phyloP scores from a whole-genome alignment of 306 rosid genomes.

The Hippophae rhamnoides region DNA sequence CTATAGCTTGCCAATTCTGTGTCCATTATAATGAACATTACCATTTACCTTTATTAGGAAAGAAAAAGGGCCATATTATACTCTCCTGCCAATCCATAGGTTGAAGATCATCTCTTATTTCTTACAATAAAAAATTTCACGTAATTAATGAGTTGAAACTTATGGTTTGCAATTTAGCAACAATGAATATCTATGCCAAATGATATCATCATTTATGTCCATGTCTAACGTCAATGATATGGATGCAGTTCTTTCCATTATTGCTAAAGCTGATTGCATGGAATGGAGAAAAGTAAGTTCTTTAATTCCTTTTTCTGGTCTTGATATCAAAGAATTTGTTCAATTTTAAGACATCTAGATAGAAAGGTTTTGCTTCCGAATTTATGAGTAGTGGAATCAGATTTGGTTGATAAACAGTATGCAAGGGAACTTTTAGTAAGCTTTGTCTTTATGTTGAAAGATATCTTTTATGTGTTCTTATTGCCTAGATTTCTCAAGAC shows the following conservation, averaged over 20 bases:
- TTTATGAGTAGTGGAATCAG: no score
- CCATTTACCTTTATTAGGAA: background rate
- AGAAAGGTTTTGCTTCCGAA: no score
- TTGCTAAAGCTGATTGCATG: slow-evolving; percentile 85
- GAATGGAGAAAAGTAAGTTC: slow-evolving; percentile 76
- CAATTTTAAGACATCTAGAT: background rate
- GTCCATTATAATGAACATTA: background rate
- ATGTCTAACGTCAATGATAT: slow-evolving; percentile 22
- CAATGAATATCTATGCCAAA: background rate
- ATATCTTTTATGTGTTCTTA: no score
- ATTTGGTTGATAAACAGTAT: no score
- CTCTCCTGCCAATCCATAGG: no score
- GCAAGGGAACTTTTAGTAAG: no score
- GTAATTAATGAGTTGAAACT: background rate
- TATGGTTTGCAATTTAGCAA: background rate
- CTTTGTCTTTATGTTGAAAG: no score
- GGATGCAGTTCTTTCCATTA: slow-evolving; percentile 86
- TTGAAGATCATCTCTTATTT: no score
- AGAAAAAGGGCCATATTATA: background rate
- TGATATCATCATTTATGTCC: background rate
- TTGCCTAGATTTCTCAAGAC: no score
- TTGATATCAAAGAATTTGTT: background rate
- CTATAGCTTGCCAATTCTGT: background rate
- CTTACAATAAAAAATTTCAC: background rate
- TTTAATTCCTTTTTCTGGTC: background rate